A percentile compares a stretch with the other conserved stretches of the same genome.
These are phyloP conservation scores for Kockovaella imperatae DNA, from an alignment of 768 basidiomycete species.

Conservation along the genomic window DNA sequence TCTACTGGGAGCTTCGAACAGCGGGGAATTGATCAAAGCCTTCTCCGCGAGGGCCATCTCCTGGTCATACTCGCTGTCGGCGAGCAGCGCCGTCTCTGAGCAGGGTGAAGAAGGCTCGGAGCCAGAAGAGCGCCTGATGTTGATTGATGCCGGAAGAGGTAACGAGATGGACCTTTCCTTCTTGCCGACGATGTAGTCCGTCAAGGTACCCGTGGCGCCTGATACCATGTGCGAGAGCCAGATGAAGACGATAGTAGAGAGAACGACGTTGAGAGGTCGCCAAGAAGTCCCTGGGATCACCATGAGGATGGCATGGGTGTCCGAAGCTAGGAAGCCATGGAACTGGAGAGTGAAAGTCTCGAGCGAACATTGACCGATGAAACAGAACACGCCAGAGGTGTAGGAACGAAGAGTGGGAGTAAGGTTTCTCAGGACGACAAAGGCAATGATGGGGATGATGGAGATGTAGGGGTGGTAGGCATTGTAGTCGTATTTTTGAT, in stretches of 20 bases:
- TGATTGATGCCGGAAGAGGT: constrained; percentile 15
- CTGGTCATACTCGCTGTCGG: too few species aligned
- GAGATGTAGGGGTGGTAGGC: constrained; percentile 76
- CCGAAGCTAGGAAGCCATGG: constrained; percentile 72
- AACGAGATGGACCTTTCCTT: constrained; percentile 27
- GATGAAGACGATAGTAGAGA: constrained; percentile 70
- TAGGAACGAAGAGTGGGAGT: constrained; percentile 62
- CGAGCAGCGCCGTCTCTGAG: too few species aligned
- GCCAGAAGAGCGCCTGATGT: too few species aligned
- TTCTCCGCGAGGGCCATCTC: too few species aligned
- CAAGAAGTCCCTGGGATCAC: constrained; percentile 66
- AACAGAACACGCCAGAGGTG: constrained; percentile 62
- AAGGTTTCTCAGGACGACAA: constrained; percentile 67
- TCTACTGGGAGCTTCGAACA: too few species aligned
- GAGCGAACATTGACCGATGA: constrained; percentile 76
- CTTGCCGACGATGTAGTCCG: constrained; percentile 49
- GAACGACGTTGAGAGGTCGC: constrained; percentile 65
- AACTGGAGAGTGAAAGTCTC: constrained; percentile 89
- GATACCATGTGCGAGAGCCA: constrained; percentile 71
- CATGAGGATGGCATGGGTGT: constrained; percentile 74
- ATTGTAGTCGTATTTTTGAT: constrained; percentile 77
- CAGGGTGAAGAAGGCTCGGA: too few species aligned
- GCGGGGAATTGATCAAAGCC: too few species aligned
- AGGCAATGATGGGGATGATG: constrained; percentile 67
- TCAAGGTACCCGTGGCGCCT: constrained; percentile 65